Conservation (phyloP, 2,329 filamentous ascomycete species). For the Sporothrix globosa region DNA sequence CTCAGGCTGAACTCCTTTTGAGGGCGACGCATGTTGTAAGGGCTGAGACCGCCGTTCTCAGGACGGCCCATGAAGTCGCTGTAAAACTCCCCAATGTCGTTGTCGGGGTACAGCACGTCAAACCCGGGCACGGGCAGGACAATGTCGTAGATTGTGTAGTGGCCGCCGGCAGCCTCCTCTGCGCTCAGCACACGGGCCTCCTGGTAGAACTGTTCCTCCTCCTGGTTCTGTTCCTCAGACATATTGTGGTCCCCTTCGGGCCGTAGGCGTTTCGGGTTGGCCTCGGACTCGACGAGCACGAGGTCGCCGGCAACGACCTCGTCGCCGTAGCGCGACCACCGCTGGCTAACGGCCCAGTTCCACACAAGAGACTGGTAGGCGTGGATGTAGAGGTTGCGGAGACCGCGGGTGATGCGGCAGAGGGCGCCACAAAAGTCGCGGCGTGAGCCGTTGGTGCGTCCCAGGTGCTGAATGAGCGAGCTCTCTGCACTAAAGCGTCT, state of each 20-base stretch:
- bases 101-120: slow-evolving; percentile 83
- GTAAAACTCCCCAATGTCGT: slow-evolving; percentile 84
- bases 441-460: slow-evolving; percentile 52
- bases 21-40: slow-evolving; percentile 80
- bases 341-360: slow-evolving; percentile 81
- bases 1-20: slow-evolving; percentile 88
- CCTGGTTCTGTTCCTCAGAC: slow-evolving; percentile 60
- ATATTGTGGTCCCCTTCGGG: slow-evolving; percentile 60
- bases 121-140: slow-evolving; percentile 92
- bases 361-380: slow-evolving; percentile 94
- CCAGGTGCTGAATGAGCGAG: slow-evolving; percentile 77
- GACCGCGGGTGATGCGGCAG: slow-evolving; percentile 74
- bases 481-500: slow-evolving; percentile 80
- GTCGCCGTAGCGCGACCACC: slow-evolving; percentile 75
- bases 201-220: slow-evolving; percentile 50
- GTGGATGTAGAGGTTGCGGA: slow-evolving; percentile 94
- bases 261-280: slow-evolving; percentile 42
- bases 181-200: slow-evolving; percentile 72
- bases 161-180: slow-evolving; percentile 76
- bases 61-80: slow-evolving; percentile 80
- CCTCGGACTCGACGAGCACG: slow-evolving; percentile 59
- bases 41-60: slow-evolving; percentile 77
- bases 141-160: slow-evolving; percentile 81
- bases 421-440: slow-evolving; percentile 82
- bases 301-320: slow-evolving; percentile 84